phyloP scores from a whole-genome alignment of 495 filamentous ascomycete genomes.

The Bathelium albidoporum region DNA sequence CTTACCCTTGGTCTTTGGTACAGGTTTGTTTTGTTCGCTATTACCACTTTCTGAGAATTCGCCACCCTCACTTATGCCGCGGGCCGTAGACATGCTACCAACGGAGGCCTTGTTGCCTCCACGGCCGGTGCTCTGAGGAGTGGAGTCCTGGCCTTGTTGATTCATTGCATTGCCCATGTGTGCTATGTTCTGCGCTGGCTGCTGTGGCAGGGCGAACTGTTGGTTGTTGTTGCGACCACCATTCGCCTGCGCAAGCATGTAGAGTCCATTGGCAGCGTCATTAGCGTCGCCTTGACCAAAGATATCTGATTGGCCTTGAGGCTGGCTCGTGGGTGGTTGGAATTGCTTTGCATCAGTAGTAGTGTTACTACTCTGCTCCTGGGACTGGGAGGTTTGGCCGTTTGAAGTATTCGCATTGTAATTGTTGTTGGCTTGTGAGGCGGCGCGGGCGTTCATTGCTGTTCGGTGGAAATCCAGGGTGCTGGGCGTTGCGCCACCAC shows the following conservation, averaged over 20 bases:
- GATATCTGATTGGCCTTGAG: constrained; percentile 43
- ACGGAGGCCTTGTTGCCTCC: constrained; percentile 29
- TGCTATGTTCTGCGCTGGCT: constrained; percentile 35
- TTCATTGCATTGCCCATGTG: constrained; percentile 16
- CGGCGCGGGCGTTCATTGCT: constrained; percentile 64
- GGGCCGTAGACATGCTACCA: constrained; percentile 29
- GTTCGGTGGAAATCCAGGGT: constrained; percentile 93
- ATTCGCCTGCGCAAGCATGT: constrained; percentile 66
- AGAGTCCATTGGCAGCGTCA: constrained; percentile 91
- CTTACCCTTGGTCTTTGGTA: constrained; percentile 59
- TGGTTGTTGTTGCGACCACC: constrained; percentile 39
- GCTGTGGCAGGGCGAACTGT: constrained; percentile 44
- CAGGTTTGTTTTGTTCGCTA: constrained; percentile 52
- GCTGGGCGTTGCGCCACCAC: constrained; percentile 73
- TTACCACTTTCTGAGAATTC: constrained; percentile 61
- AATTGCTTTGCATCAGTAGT: constrained; percentile 43
- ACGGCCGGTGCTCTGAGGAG: constrained; percentile 29
- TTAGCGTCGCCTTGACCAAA: constrained; percentile 82
- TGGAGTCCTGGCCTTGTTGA: constrained; percentile 24
- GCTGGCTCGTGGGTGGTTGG: constrained; percentile 31
- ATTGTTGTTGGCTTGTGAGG: constrained; percentile 39
- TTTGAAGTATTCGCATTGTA: constrained; percentile 30
- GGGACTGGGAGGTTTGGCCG: constrained; percentile 42
- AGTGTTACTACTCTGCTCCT: constrained; percentile 20
- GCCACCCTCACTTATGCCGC: constrained; percentile 58